Evolutionary conservation across 768 basidiomycete species (phyloP).

Genomic region (Calocera viscosa): DNA sequence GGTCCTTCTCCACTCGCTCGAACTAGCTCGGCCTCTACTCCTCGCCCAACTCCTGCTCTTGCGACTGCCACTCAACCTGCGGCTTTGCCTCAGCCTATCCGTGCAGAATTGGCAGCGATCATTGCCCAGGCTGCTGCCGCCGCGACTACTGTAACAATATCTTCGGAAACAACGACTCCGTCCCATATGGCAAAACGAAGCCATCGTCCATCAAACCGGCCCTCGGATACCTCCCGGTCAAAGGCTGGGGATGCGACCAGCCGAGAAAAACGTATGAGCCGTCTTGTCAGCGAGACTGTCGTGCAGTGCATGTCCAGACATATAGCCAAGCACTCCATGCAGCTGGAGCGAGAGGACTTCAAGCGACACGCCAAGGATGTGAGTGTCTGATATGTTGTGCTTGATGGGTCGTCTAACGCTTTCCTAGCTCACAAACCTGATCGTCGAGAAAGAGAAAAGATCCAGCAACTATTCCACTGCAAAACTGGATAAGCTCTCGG

Average conservation of each 20-base stretch:
- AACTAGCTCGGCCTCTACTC: not conserved
- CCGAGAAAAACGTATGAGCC: slow-evolving; percentile 65
- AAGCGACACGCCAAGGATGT: slow-evolving; percentile 96
- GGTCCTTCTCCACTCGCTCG: not conserved
- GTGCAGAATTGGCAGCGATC: slow-evolving; percentile 26
- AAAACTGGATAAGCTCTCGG: slow-evolving; percentile 60
- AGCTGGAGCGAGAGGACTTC: slow-evolving; percentile 68
- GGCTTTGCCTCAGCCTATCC: slow-evolving; percentile 15
- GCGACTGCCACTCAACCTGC: slow-evolving; percentile 6
- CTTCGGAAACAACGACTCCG: slow-evolving; percentile 8
- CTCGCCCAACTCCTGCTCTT: not conserved
- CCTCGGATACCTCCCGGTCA: not conserved
- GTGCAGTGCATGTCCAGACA: slow-evolving; percentile 91
- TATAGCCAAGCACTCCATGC: slow-evolving; percentile 69
- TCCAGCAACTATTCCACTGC: slow-evolving; percentile 63
- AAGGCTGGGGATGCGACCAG: not conserved
- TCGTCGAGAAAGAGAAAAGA: slow-evolving; percentile 94
- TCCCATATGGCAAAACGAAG: not conserved
- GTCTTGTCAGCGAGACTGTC: slow-evolving; percentile 78
- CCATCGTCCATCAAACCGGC: not conserved
- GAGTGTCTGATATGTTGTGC: slow-evolving; percentile 16
- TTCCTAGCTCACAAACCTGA: slow-evolving; percentile 62
- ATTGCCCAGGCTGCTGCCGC: slow-evolving; percentile 28
- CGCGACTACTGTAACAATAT: slow-evolving; percentile 18
- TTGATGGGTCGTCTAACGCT: not conserved